Evolutionary conservation across 495 filamentous ascomycete genomes (phyloP).

Genomic region (Usnea hakonensis): DNA sequence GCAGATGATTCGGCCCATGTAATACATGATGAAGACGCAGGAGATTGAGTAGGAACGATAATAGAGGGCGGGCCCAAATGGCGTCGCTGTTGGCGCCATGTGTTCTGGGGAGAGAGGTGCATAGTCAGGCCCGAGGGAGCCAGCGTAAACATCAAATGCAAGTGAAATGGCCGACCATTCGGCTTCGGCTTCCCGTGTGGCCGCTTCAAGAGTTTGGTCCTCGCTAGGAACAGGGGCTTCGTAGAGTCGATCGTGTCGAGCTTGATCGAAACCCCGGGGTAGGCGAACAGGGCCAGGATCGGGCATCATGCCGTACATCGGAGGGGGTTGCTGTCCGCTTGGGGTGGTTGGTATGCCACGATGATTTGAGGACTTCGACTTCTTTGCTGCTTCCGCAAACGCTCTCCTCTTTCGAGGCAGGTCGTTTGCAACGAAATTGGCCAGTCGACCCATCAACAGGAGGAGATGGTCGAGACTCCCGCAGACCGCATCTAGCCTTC

Average conservation of each 20-base stretch:
- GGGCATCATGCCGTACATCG: constrained; percentile 51
- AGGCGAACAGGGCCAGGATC: constrained; percentile 32
- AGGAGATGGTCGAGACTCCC: constrained; percentile 81
- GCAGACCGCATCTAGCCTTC: constrained; percentile 71
- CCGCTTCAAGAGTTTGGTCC: constrained; percentile 49
- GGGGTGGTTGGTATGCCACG: constrained; percentile 25
- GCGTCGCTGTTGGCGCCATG: constrained; percentile 52
- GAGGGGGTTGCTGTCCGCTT: constrained; percentile 20
- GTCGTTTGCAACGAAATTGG: constrained; percentile 73
- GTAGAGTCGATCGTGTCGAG: constrained; percentile 20
- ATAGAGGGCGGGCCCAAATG: constrained; percentile 75
- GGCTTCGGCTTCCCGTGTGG: constrained; percentile 58
- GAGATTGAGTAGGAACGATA: constrained; percentile 83
- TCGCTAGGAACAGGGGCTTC: constrained; percentile 25
- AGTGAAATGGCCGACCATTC: constrained; percentile 72
- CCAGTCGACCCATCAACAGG: constrained; percentile 73
- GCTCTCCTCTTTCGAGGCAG: constrained; percentile 65
- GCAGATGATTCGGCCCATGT: constrained; percentile 71
- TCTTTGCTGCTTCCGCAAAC: constrained; percentile 15
- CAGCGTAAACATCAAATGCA: constrained; percentile 59
- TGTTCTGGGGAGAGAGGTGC: constrained; percentile 68
- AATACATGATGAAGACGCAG: constrained; percentile 75
- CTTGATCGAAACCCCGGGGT: constrained; percentile 36
- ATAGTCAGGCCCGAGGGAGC: constrained; percentile 67
- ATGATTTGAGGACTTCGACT: constrained; percentile 25